These are phyloP conservation scores for Talaromyces adpressus DNA, from an alignment of 495 filamentous ascomycete genomes.

Conservation along the genomic window DNA sequence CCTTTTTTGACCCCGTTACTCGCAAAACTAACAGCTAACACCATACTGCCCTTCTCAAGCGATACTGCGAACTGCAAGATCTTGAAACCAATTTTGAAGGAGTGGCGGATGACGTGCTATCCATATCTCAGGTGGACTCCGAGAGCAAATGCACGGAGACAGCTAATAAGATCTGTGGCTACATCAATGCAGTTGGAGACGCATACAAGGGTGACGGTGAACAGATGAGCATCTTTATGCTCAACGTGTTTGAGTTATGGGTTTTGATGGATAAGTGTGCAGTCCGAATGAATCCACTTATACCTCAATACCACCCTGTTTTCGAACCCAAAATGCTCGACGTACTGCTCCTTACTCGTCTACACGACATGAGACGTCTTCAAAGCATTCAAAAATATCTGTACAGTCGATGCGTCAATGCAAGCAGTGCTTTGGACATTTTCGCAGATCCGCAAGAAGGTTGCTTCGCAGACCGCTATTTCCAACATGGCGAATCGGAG, in stretches of 20 bases:
- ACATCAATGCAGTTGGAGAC: constrained; percentile 12
- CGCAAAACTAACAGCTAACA: constrained; percentile 9
- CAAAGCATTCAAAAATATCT: constrained; percentile 42
- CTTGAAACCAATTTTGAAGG: constrained; percentile 20
- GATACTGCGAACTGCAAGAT: constrained; percentile 20
- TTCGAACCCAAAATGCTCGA: constrained; percentile 45
- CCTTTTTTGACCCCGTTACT: not conserved
- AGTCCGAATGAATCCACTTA: constrained; percentile 27
- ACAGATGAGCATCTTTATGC: constrained; percentile 45
- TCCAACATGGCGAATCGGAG: constrained; percentile 17
- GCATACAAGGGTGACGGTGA: constrained; percentile 40
- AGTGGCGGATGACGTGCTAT: too few relatives aligned
- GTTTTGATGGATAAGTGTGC: constrained; percentile 46
- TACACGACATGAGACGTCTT: constrained; percentile 40
- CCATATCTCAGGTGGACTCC: too few relatives aligned
- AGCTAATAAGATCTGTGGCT: too few relatives aligned
- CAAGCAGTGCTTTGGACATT: constrained; percentile 24
- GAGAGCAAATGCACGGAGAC: too few relatives aligned
- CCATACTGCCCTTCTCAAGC: constrained; percentile 17
- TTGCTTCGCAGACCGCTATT: constrained; percentile 41
- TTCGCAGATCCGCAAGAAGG: constrained; percentile 28
- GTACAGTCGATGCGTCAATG: constrained; percentile 16
- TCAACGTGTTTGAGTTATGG: constrained; percentile 56
- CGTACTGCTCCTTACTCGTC: constrained; percentile 35
- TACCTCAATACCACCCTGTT: constrained; percentile 44